Evolutionary conservation across 768 basidiomycete genomes (phyloP).

Genomic region (Kwoniella europaea): DNA sequence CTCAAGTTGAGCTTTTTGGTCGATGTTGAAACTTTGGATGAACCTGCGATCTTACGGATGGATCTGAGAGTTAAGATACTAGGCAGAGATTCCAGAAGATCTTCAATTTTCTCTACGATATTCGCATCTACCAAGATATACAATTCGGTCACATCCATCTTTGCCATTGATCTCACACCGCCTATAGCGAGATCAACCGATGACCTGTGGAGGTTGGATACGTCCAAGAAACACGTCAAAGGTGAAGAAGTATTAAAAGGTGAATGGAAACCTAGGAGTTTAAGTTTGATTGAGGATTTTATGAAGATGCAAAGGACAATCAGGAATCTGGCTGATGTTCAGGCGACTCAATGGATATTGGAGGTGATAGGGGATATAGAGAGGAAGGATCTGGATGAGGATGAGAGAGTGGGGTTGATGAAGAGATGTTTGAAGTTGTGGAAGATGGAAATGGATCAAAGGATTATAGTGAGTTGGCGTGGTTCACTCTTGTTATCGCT

Average conservation of each 20-base stretch:
- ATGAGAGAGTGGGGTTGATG: constrained; percentile 62
- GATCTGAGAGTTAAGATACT: constrained; percentile 84
- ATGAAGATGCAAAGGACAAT: constrained; percentile 73
- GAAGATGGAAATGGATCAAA: constrained; percentile 80
- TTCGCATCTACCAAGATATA: constrained; percentile 78
- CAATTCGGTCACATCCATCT: constrained; percentile 79
- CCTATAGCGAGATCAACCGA: constrained; percentile 81
- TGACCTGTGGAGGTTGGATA: constrained; percentile 94
- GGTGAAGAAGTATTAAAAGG: constrained; percentile 82
- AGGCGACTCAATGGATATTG: constrained; percentile 80
- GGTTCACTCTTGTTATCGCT: no score
- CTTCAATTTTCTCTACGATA: constrained; percentile 75
- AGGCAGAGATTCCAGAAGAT: constrained; percentile 80
- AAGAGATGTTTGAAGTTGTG: constrained; percentile 74
- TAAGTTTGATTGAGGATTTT: constrained; percentile 88
- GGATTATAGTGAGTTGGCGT: constrained; percentile 69
- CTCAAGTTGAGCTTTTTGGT: constrained; percentile 78
- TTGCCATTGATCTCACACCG: constrained; percentile 78
- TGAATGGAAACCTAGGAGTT: constrained; percentile 83
- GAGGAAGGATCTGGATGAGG: constrained; percentile 24
- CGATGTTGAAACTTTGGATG: constrained; percentile 78
- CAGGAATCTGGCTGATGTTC: constrained; percentile 81
- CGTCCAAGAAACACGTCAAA: constrained; percentile 88
- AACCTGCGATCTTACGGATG: constrained; percentile 86
- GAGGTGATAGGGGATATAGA: constrained; percentile 33